Base-by-base conservation (phyloP, 2,329 filamentous ascomycete genomes). In the Ophiostoma tasmaniense region DNA sequence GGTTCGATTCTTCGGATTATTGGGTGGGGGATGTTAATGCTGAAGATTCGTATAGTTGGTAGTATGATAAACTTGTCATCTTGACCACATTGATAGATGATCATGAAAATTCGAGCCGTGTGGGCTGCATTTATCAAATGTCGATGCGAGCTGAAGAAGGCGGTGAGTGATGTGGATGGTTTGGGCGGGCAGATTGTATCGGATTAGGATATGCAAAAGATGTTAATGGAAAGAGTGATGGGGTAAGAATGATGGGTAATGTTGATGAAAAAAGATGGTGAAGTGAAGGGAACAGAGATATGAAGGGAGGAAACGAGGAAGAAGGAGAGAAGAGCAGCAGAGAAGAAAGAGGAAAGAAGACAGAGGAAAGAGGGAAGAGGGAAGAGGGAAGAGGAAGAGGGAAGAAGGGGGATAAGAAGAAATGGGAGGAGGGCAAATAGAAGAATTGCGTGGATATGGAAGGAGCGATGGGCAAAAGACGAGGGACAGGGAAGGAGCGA, bases 241-340 rank as follows among this genome's bases (percentile, higher is more conserved):
- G 10, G 20, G 52, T 35, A 50, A 65, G 30, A 67, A 22, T 4
- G 11, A 28, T 25, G 22, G 22, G 25, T 3, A 1, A 22, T 10
- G 25, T 25, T 25, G 22, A 37, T 28, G 30, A 71, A 73, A 52
- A 10, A 65, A 42, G 50, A 61, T 20, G 67, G 22, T 52, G 14
- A 65, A 42, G 45, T 61, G 28, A 69, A 14, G 73, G 66, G 71
- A 70, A 66, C 73, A 69, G 25, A 5, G 8, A 61, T 17, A 14
- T 14, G 14, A 37, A 6, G 37, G 8, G 61, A 64, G 14, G 33
- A 22, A 8, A 33, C 8, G 33, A 39, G 25, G 33, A 39, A 6
- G 25, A 62, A 33, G n/a, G 59, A 64, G 20, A 4, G 3, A 37
- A 11, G 20, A 35, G 28, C 4, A 62, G n/a, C 17, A 14, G 35